A percentile compares a stretch with the other conserved stretches of the same genome.
These are phyloP conservation scores for Fistulifera solaris DNA, from an alignment of 108 stramenopile genomes.

Conservation along the genomic window DNA sequence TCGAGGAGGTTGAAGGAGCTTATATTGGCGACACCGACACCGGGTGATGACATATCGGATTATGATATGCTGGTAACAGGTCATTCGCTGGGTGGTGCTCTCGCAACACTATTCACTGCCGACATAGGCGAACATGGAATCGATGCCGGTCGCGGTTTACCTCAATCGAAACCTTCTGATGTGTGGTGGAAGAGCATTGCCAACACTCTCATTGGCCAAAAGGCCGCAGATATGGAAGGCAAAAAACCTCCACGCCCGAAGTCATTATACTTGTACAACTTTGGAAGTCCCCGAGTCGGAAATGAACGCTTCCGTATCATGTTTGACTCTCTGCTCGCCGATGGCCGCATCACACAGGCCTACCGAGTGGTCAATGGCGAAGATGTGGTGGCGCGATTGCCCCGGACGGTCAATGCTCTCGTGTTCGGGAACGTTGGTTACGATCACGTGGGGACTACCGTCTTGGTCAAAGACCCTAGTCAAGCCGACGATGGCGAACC, in stretches of 20 bases:
- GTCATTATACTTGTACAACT: conserved; percentile 65
- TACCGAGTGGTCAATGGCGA: conserved; percentile 77
- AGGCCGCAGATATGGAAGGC: conserved; percentile 5
- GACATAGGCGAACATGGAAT: conserved; percentile 76
- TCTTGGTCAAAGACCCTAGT: conserved; percentile 36
- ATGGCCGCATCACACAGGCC: conserved; percentile 51
- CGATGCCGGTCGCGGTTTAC: conserved; percentile 67
- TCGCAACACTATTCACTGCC: conserved; percentile 65
- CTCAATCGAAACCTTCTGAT: conserved; percentile 53
- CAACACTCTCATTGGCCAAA: conserved; percentile 45
- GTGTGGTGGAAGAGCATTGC: conserved; percentile 75
- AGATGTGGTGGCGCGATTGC: conserved; percentile 75
- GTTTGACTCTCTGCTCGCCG: conserved; percentile 47
- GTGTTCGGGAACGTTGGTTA: conserved; percentile 59
- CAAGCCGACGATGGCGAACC: conserved; percentile 14
- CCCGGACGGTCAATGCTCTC: conserved; percentile 61
- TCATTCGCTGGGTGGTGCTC: conserved; percentile 71
- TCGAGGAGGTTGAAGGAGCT: conserved; percentile 74
- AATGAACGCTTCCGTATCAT: conserved; percentile 50
- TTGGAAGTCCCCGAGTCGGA: conserved; percentile 79
- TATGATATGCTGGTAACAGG: conserved; percentile 79
- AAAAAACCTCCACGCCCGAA: conserved; percentile 60
- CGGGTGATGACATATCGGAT: conserved; percentile 44
- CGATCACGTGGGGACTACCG: conserved; percentile 75
- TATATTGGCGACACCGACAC: conserved; percentile 44